Conservation (phyloP, 495 filamentous ascomycete genomes). For the Daldinia vernicosa region DNA sequence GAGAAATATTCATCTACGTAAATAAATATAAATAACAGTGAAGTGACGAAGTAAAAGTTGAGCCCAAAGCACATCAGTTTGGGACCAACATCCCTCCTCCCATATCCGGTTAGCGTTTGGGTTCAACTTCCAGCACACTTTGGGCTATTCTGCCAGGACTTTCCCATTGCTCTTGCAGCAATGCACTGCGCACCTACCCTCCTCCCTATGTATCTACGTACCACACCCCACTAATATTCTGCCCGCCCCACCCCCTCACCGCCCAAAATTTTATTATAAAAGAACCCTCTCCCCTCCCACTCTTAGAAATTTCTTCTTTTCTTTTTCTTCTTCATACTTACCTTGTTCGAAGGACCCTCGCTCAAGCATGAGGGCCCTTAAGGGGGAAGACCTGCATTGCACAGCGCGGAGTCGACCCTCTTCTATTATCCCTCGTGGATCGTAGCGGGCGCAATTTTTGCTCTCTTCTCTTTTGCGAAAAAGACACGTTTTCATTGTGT, state of each 20-base stretch:
- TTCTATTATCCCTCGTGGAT: constrained; percentile 75
- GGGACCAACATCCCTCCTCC: background rate
- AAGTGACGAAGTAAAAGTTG: too few species aligned
- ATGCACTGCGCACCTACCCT: background rate
- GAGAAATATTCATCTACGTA: too few species aligned
- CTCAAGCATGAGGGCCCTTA: constrained; percentile 69
- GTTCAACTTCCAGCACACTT: background rate
- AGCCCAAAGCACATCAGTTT: background rate
- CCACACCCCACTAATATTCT: constrained; percentile 13
- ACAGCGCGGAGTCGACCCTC: constrained; percentile 74
- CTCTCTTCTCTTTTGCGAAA: constrained; percentile 10
- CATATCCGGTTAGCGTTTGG: background rate
- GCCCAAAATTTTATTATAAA: constrained; percentile 4
- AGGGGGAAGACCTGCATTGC: constrained; percentile 78
- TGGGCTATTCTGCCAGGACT: background rate
- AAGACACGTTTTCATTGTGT: constrained; percentile 30
- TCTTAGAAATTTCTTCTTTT: background rate
- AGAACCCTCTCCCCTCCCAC: background rate
- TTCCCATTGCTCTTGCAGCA: background rate
- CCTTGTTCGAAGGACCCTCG: constrained; percentile 70
- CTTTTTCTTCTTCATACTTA: constrained; percentile 74
- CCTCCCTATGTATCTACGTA: background rate
- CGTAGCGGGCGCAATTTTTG: constrained; percentile 57
- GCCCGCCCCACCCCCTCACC: constrained; percentile 15
- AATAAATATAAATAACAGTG: too few species aligned